Evolutionary conservation across 192 early-diverging fungal species (phyloP).

Genomic region (Mortierella hygrophila): DNA sequence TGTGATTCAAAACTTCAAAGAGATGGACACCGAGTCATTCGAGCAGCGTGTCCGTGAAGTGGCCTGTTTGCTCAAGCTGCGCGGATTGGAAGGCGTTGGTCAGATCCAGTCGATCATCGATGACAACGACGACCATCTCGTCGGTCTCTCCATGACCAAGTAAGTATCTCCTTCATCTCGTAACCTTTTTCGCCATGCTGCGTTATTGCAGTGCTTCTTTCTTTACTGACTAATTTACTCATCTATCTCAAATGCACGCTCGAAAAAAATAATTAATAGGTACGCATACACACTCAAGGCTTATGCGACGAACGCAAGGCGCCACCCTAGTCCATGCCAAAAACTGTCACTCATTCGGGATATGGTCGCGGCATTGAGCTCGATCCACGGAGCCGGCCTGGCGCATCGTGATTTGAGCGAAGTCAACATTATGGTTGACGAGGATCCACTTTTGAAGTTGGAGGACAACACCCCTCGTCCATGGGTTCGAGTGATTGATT

Average conservation of each 20-base stretch:
- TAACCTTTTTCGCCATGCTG: background rate
- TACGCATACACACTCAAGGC: constrained; percentile 70
- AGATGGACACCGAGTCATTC: constrained; percentile 64
- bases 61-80: constrained; percentile 61
- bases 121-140: constrained; percentile 62
- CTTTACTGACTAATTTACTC: background rate
- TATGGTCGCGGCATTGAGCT: constrained; percentile 64
- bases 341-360: constrained; percentile 66
- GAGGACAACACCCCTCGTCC: constrained; percentile 60
- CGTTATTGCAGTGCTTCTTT: background rate
- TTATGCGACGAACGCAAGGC: constrained; percentile 64
- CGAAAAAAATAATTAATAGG: constrained; percentile 23
- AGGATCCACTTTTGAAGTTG: constrained; percentile 45
- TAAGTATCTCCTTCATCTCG: constrained; percentile 13
- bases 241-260: background rate
- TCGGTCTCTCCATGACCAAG: constrained; percentile 71
- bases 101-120: constrained; percentile 68
- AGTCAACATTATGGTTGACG: constrained; percentile 72
- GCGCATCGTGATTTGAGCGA: constrained; percentile 72
- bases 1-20: constrained; percentile 70
- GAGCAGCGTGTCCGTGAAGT: constrained; percentile 68
- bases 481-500: constrained; percentile 68
- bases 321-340: constrained; percentile 62
- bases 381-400: constrained; percentile 64
- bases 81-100: constrained; percentile 61